A percentile compares a stretch with the other conserved stretches of the same genome.
Evolutionary conservation across 2,329 filamentous ascomycete species (phyloP).

Genomic region (Teratosphaeria destructans): DNA sequence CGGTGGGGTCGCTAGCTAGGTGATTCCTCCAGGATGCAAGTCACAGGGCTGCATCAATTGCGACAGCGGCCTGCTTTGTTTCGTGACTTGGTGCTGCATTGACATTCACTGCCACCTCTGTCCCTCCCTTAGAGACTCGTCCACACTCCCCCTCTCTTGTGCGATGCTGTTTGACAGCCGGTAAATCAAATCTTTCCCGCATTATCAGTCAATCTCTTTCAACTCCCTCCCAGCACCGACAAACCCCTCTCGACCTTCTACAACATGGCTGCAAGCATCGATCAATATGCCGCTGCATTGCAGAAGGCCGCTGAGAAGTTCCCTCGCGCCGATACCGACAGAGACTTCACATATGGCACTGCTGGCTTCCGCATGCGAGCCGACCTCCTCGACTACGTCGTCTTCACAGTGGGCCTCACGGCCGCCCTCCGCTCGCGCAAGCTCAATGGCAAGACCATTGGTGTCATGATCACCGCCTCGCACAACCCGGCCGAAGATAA

Average conservation of each 20-base stretch:
- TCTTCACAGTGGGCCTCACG: slow-evolving; percentile 84
- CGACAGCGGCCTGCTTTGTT: neutral
- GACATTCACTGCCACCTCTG: neutral
- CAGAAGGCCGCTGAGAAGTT: slow-evolving; percentile 22
- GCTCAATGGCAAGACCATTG: slow-evolving; percentile 80
- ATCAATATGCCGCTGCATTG: slow-evolving; percentile 12
- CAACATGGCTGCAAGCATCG: neutral
- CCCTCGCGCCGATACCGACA: slow-evolving; percentile 21
- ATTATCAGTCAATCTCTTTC: neutral
- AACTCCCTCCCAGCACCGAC: neutral
- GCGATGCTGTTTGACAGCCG: neutral
- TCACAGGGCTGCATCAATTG: neutral
- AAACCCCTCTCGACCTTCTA: neutral
- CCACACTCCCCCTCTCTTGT: neutral
- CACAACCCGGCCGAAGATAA: slow-evolving; percentile 88
- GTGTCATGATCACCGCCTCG: slow-evolving; percentile 91
- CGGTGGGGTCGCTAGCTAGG: neutral
- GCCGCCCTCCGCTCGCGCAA: slow-evolving; percentile 83
- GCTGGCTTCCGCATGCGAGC: slow-evolving; percentile 61
- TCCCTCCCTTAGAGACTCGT: neutral
- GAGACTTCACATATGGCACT: slow-evolving; percentile 47
- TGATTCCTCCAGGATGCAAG: neutral
- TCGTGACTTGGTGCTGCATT: neutral
- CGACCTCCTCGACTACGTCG: slow-evolving; percentile 78
- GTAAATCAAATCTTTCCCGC: neutral